Evolutionary conservation across 2,329 filamentous ascomycete species (phyloP), one percentile per base, ranked within the genome.

Genomic region (Aspergillus neoniger): DNA sequence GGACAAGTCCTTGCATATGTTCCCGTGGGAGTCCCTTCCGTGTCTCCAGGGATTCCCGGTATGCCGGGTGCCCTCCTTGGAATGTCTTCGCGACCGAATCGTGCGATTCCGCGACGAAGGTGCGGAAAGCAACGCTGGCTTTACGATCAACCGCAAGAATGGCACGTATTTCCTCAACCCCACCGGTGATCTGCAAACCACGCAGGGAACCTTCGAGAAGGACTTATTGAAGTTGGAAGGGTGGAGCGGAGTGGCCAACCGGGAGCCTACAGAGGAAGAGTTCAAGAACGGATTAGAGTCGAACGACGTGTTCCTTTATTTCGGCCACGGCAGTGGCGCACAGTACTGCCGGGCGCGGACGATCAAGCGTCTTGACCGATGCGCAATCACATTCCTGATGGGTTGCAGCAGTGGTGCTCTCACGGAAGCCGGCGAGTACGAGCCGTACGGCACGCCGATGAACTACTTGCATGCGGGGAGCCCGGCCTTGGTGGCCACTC

Each of bases 21-120:
- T 99, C 70, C 95, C 95, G 0, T 99, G 96, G 95, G 95, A 99
- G 73, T 96, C 92, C 0, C 79, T 99, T 39, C 92, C 93, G 0
- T 97, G 92, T 72, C 85, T 99, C 72, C 85, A 91, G 64, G 85
- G 85, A 2, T 82, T 88, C 4, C 89, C 94, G 0, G 89, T 97
- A 38, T 96, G 92, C 3, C 88, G 95, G 12, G 88, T 99, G 23
- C 92, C 94, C 6, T 97, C 92, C 0, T 83, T 99, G 41, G 89
- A 89, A 28, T 92, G 89, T 65, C 83, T 99, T 9, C 87, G 91
- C 14, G 87, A 92, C 36, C 84, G 93, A 6, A 85, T 99, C 14
- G 71, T 89, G 0, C 85, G 88, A 65, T 70, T 72, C 68, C 65
- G 63, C 58, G 57, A 66, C 57, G 57, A 62, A 60, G 55, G 70